phyloP scores from a whole-genome alignment of 805 yeast species.

The Saccharomycopsis schoenii region DNA sequence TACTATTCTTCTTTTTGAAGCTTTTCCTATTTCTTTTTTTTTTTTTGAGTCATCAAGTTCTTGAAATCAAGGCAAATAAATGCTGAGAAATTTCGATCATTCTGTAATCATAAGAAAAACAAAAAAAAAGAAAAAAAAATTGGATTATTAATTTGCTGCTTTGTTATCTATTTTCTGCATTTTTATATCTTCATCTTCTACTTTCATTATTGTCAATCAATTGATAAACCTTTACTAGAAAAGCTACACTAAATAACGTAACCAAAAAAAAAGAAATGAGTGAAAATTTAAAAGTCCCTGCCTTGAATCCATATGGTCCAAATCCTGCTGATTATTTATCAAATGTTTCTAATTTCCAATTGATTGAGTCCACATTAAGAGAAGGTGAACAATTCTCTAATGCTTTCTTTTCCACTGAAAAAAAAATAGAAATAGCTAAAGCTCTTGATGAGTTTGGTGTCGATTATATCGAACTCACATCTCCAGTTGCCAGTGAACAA shows the following conservation, averaged over 20 bases:
- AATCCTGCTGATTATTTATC: conserved; percentile 88
- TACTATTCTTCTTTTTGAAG: neutral
- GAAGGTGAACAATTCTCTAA: conserved; percentile 99
- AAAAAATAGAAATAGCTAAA: conserved; percentile 93
- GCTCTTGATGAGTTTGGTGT: conserved; percentile 97
- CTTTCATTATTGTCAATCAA: no score
- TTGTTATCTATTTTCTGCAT: no score
- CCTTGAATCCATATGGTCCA: conserved; percentile 82
- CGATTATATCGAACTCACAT: conserved; percentile 93
- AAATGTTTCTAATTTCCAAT: conserved; percentile 78
- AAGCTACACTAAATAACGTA: neutral
- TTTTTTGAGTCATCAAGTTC: neutral
- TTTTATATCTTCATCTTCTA: no score
- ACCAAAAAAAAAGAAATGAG: conserved; percentile 30
- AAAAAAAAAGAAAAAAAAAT: no score
- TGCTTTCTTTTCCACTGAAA: conserved; percentile 89
- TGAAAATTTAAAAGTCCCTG: conserved; percentile 32
- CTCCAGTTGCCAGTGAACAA: conserved; percentile 97
- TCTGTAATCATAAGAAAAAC: neutral
- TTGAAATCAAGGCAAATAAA: neutral
- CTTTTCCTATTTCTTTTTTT: neutral
- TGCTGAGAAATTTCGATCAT: neutral
- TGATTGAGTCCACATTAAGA: conserved; percentile 91
- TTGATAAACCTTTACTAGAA: neutral
- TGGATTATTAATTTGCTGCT: no score